Percentiles rank a stretch among this genome's conserved stretches.
Evolutionary conservation across 352 stramenopile genomes (phyloP).

Genomic region (Phytopythium helicoides): DNA sequence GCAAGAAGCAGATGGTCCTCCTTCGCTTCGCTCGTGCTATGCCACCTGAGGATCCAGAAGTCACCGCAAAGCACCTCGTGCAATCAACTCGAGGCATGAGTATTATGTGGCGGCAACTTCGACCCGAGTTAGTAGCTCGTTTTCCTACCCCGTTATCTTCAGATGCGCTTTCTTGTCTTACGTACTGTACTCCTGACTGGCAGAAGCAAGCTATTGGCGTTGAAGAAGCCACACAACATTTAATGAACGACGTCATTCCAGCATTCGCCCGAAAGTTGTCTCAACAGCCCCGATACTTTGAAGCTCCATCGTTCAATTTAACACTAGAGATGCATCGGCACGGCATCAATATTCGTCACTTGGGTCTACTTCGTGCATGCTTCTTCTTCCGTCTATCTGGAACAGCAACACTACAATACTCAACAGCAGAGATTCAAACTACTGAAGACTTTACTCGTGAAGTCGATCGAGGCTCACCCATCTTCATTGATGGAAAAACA

Average conservation of each 20-base stretch:
- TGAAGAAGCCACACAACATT: slow-evolving; percentile 64
- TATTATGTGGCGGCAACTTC: slow-evolving; percentile 91
- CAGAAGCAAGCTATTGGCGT: slow-evolving; percentile 63
- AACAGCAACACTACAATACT: slow-evolving; percentile 79
- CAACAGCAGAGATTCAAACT: slow-evolving; percentile 73
- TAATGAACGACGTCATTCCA: slow-evolving; percentile 77
- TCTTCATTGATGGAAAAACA: slow-evolving; percentile 56
- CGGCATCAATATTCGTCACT: slow-evolving; percentile 89
- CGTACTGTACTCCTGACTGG: slow-evolving; percentile 86
- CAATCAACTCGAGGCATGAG: slow-evolving; percentile 79
- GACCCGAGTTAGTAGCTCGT: slow-evolving; percentile 77
- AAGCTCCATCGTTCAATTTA: slow-evolving; percentile 45
- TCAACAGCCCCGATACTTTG: slow-evolving; percentile 53
- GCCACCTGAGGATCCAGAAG: slow-evolving; percentile 84
- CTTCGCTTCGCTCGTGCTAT: slow-evolving; percentile 86
- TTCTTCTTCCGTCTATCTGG: slow-evolving; percentile 79
- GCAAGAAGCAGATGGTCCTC: slow-evolving; percentile 56
- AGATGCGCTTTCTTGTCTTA: slow-evolving; percentile 85
- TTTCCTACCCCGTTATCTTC: slow-evolving; percentile 62
- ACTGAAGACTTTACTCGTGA: slow-evolving; percentile 82
- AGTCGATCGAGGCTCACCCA: slow-evolving; percentile 58
- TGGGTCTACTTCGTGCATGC: slow-evolving; percentile 75
- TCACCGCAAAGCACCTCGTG: slow-evolving; percentile 66
- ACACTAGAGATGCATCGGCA: slow-evolving; percentile 84
- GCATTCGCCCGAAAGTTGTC: slow-evolving; percentile 80